Conservation (phyloP, 176 grass and related monocot genomes). For the Musa acuminata region DNA sequence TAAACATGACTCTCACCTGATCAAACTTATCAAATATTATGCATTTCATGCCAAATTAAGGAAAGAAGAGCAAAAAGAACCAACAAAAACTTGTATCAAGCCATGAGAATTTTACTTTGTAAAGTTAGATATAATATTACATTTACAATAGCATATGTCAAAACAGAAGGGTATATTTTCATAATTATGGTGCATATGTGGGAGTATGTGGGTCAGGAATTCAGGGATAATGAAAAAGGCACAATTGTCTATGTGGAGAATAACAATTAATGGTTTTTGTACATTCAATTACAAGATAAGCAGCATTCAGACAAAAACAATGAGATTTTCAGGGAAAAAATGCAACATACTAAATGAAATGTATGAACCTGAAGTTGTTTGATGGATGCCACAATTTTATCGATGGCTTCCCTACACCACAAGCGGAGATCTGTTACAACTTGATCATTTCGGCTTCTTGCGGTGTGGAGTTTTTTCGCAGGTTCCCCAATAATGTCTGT, state of each 20-base stretch:
- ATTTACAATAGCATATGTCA: not conserved
- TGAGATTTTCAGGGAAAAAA: not conserved
- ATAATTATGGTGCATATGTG: not conserved
- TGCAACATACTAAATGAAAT: slow-evolving; percentile 14
- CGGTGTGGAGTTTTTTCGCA: slow-evolving; percentile 91
- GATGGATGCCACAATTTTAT: slow-evolving; percentile 74
- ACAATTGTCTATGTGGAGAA: not conserved
- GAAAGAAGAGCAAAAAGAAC: too few relatives aligned
- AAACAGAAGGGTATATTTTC: not conserved
- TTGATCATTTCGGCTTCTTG: slow-evolving; percentile 94
- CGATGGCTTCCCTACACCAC: slow-evolving; percentile 89
- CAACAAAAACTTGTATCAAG: too few relatives aligned
- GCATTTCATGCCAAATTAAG: too few relatives aligned
- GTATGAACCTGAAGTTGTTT: slow-evolving; percentile 76
- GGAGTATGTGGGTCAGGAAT: too few relatives aligned
- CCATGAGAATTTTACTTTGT: too few relatives aligned
- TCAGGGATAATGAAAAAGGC: not conserved
- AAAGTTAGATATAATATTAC: not conserved
- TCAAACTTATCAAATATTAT: too few relatives aligned
- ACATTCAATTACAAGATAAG: not conserved
- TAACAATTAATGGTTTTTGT: not conserved
- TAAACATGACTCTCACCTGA: too few relatives aligned
- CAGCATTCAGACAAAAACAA: not conserved
- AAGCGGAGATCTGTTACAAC: slow-evolving; percentile 84
- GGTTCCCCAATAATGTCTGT: slow-evolving; percentile 91